Evolutionary conservation across 257 asterid genomes (phyloP), one percentile per base, ranked within the genome.

Genomic region (Penstemon newberryi): DNA sequence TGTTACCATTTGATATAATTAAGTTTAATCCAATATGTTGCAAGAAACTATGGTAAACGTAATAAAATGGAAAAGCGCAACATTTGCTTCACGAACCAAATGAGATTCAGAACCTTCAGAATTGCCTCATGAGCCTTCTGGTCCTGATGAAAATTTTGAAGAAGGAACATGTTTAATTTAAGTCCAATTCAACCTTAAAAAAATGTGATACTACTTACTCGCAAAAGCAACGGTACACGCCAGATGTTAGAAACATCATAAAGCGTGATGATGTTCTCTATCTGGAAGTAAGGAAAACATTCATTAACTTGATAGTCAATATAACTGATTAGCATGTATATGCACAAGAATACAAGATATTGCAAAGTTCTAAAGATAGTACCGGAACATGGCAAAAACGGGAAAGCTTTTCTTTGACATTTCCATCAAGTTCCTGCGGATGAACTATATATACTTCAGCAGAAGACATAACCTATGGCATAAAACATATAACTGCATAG

Each of bases 41-140:
- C 56, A 18, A 56, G 49, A 56, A 43, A 43, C 40, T 51, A 56
- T 41, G 77, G 56, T 47, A 44, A 65, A 19, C 53, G 49, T 56
- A 47, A 60, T 41, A 19, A 38, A 70, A 6, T 8, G 47, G 36
- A 69, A 73, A 45, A 53, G 39, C 13, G 46, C 3, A 39, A 52
- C 11, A 67, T 73, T 67, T 65, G 75, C 70, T 66, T 44, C 67
- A 82, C 96, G 61, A 60, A 89, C 96, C 92, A 71, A 51, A 74
- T 73, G 64, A 88, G 86, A 64, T 88, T 86, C 78, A 92, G 77
- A 82, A 78, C 97, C 81, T 83, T 88, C 82, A 89, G 73, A 77
- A 92, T 89, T 65, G 97, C 92, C 79, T 86, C 90, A 80, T 92
- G 98, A 60, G 91, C 98, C 81, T 88, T 92, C 82, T 92, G 98